A percentile compares a stretch with the other conserved stretches of the same genome.
Conservation (phyloP, 352 stramenopile genomes). For the Phytophthora fragariae region DNA sequence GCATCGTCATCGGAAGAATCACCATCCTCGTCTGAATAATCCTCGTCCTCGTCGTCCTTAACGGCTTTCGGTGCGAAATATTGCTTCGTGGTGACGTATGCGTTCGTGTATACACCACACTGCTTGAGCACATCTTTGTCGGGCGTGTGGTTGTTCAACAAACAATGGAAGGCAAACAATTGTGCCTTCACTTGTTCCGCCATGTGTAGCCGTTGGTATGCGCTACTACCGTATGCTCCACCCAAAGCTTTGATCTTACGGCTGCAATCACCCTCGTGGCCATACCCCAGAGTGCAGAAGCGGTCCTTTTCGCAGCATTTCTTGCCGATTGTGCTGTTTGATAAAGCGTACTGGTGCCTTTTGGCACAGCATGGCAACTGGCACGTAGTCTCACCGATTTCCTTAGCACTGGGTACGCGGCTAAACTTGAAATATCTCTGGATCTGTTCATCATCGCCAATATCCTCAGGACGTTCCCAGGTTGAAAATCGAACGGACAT, state of each 20-base stretch:
- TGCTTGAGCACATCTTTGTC: conserved; percentile 89
- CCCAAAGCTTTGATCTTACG: conserved; percentile 77
- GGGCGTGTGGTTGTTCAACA: conserved; percentile 89
- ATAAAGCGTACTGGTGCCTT: conserved; percentile 70
- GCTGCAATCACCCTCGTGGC: conserved; percentile 81
- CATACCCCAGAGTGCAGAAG: conserved; percentile 83
- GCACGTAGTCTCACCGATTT: conserved; percentile 84
- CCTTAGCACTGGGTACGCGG: conserved; percentile 81
- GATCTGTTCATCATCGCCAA: conserved; percentile 90
- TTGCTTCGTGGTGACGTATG: conserved; percentile 81
- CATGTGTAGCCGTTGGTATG: conserved; percentile 78
- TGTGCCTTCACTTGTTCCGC: conserved; percentile 89
- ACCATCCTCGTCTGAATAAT: conserved; percentile 81
- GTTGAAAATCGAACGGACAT: conserved; percentile 88
- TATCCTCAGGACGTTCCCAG: conserved; percentile 90
- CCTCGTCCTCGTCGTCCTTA: conserved; percentile 72
- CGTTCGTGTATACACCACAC: conserved; percentile 84
- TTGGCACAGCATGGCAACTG: conserved; percentile 88
- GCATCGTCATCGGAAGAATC: conserved; percentile 77
- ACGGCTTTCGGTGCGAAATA: conserved; percentile 54
- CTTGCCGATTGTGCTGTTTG: conserved; percentile 42
- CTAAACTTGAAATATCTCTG: conserved; percentile 92
- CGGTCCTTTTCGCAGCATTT: conserved; percentile 82
- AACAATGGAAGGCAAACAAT: conserved; percentile 88
- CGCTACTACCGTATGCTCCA: conserved; percentile 70